phyloP scores from a whole-genome alignment of 352 stramenopile genomes.

The Pythium insidiosum region DNA sequence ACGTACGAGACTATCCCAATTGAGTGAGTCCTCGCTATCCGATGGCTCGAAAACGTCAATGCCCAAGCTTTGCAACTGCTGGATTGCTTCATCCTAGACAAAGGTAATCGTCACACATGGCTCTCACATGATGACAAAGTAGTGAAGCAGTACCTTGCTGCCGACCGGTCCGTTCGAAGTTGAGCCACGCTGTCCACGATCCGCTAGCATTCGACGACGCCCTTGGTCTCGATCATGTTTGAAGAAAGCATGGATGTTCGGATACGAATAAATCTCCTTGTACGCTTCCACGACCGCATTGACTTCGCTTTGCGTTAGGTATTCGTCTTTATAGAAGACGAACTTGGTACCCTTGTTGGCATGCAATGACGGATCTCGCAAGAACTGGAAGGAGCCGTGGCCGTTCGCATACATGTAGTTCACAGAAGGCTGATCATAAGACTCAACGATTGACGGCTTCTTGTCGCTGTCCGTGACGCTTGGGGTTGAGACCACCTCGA shows the following conservation, averaged over 20 bases:
- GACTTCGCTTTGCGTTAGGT: slow-evolving; percentile 53
- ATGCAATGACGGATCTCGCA: slow-evolving; percentile 42
- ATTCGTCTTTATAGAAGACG: slow-evolving; percentile 86
- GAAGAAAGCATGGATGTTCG: slow-evolving; percentile 71
- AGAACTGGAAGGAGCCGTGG: slow-evolving; percentile 77
- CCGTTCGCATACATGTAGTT: slow-evolving; percentile 68
- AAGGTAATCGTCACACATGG: neutral
- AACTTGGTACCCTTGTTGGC: slow-evolving; percentile 38
- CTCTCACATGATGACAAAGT: neutral
- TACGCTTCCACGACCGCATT: slow-evolving; percentile 76
- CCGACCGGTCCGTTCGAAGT: slow-evolving; percentile 15
- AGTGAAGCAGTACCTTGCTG: slow-evolving; percentile 24
- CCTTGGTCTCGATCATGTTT: slow-evolving; percentile 52
- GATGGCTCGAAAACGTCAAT: slow-evolving; percentile 77
- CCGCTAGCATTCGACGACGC: slow-evolving; percentile 42
- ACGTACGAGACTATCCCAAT: slow-evolving; percentile 75
- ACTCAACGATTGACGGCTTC: slow-evolving; percentile 53
- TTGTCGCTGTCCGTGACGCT: slow-evolving; percentile 20
- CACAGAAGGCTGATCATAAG: slow-evolving; percentile 61
- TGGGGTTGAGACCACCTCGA: slow-evolving; percentile 57
- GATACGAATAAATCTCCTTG: slow-evolving; percentile 78
- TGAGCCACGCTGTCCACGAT: slow-evolving; percentile 11
- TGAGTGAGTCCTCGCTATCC: slow-evolving; percentile 47
- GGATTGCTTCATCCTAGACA: slow-evolving; percentile 65
- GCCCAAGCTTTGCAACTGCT: slow-evolving; percentile 67